A percentile compares a stretch with the other conserved stretches of the same genome.
Conservation (phyloP, 2,329 filamentous ascomycete genomes). For the Pseudogymnoascus verrucosus region DNA sequence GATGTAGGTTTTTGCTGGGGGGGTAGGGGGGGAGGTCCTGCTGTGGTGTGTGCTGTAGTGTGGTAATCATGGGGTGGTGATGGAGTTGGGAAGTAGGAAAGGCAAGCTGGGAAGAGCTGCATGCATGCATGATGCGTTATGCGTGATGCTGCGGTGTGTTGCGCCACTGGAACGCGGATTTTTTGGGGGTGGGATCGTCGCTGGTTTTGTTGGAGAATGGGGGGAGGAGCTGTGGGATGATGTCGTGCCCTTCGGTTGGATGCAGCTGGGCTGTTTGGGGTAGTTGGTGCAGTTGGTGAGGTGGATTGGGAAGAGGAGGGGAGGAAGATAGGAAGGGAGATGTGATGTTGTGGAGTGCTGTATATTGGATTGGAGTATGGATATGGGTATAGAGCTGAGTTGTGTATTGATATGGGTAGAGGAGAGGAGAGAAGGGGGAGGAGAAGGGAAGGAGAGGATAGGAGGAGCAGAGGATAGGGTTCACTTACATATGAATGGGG, state of each 20-base stretch:
- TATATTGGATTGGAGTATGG: neutral
- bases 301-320: neutral
- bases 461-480: neutral
- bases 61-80: conserved; percentile 3
- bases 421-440: neutral
- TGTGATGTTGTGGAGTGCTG: neutral
- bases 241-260: neutral
- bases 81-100: neutral
- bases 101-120: neutral
- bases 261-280: neutral
- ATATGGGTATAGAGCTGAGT: neutral
- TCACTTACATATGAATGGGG: neutral
- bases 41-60: neutral
- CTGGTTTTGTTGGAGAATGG: neutral
- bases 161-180: neutral
- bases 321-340: neutral
- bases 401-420: neutral
- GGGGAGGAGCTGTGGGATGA: neutral
- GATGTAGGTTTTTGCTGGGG: conserved; percentile 11
- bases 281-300: no score
- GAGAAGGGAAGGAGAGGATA: neutral
- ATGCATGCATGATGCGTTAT: neutral
- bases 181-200: neutral
- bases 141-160: neutral
- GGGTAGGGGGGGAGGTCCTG: neutral